Conservation (phyloP, 257 asterid species). For the Lavandula angustifolia region DNA sequence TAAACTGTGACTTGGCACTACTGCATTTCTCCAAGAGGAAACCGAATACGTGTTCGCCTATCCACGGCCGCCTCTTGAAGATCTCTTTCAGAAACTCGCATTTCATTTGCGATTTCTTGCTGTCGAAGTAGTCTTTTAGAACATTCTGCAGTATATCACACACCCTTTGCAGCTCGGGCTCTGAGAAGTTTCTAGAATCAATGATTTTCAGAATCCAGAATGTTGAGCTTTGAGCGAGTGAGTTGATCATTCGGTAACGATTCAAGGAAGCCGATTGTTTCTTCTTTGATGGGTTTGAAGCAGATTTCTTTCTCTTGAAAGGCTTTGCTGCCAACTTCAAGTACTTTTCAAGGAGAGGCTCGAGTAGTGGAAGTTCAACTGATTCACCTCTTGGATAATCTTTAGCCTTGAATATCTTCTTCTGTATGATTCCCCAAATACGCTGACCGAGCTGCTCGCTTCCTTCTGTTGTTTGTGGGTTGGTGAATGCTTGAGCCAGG, state of each 20-base stretch:
- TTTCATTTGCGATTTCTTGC: slow-evolving; percentile 86
- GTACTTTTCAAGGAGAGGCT: slow-evolving; percentile 79
- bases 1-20: slow-evolving; percentile 60
- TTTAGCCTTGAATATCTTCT: slow-evolving; percentile 88
- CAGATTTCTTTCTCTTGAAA: slow-evolving; percentile 85
- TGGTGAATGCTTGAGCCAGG: slow-evolving; percentile 77
- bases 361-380: too few species aligned
- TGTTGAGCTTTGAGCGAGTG: slow-evolving; percentile 79
- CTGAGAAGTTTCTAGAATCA: slow-evolving; percentile 61
- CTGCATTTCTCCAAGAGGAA: slow-evolving; percentile 84
- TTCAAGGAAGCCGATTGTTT: slow-evolving; percentile 74
- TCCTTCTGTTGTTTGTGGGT: slow-evolving; percentile 86
- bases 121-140: slow-evolving; percentile 60
- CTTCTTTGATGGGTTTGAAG: slow-evolving; percentile 64
- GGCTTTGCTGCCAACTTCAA: slow-evolving; percentile 84
- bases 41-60: slow-evolving; percentile 61
- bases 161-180: slow-evolving; percentile 60
- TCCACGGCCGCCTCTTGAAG: slow-evolving; percentile 74
- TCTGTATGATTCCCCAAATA: slow-evolving; percentile 88
- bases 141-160: too few species aligned
- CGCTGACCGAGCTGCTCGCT: slow-evolving; percentile 96
- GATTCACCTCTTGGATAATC: slow-evolving; percentile 79
- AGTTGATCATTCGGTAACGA: slow-evolving; percentile 68
- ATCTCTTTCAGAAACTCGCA: slow-evolving; percentile 73
- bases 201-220: slow-evolving; percentile 84